Conservation (phyloP, 140 eudicot genomes). For the Bidens hawaiensis region DNA sequence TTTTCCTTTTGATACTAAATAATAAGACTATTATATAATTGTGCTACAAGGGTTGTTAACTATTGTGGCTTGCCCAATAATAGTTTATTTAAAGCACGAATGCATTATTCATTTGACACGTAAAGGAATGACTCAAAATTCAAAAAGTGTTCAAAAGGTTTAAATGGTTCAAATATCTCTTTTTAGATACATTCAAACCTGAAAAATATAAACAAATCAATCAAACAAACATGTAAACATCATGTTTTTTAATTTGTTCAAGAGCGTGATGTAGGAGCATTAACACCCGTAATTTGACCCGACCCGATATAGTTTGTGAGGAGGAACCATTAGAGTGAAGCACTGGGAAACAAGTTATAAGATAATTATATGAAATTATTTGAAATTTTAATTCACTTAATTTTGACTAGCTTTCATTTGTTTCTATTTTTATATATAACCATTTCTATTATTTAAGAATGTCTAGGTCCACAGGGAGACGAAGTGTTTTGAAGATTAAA, state of each 20-base stretch:
- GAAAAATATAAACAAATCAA: background rate
- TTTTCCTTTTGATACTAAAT: background rate
- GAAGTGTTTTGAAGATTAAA: too few relatives aligned
- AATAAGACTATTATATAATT: background rate
- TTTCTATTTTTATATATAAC: too few relatives aligned
- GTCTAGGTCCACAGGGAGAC: too few relatives aligned
- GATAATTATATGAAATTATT: too few relatives aligned
- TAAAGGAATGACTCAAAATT: constrained; percentile 17
- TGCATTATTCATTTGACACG: constrained; percentile 26
- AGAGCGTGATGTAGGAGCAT: too few relatives aligned
- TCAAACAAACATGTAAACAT: constrained; percentile 7
- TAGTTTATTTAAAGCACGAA: constrained; percentile 14
- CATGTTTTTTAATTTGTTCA: constrained; percentile 4
- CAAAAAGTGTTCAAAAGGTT: constrained; percentile 14
- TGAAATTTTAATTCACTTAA: too few relatives aligned
- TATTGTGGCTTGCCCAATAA: constrained; percentile 15
- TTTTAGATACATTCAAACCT: constrained; percentile 27
- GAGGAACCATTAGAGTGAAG: too few relatives aligned
- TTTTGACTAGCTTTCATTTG: too few relatives aligned
- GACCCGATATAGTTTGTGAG: too few relatives aligned
- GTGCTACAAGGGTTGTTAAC: constrained; percentile 3
- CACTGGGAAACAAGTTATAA: too few relatives aligned
- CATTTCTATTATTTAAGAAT: too few relatives aligned
- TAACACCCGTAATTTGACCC: too few relatives aligned
- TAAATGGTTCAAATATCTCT: constrained; percentile 7